phyloP scores from a whole-genome alignment of 2,329 filamentous ascomycete genomes.

The Mariannaea elegans region DNA sequence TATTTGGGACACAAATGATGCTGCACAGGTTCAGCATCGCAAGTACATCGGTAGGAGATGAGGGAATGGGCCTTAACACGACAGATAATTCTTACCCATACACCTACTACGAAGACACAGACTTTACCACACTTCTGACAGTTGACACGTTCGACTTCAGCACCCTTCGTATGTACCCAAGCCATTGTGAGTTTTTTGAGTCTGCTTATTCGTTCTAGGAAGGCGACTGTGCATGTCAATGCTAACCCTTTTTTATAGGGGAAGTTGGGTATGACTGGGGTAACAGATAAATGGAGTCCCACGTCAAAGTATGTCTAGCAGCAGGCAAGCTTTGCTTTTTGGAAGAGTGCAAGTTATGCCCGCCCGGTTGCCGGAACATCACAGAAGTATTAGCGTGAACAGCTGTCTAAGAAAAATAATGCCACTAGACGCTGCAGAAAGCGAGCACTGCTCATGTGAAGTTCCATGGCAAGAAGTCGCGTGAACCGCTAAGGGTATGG shows the following conservation, averaged over 20 bases:
- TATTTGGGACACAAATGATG: constrained; percentile 65
- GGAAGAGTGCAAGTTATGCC: constrained; percentile 43
- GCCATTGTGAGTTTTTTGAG: constrained; percentile 34
- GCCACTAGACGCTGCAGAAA: constrained; percentile 33
- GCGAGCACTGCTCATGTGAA: constrained; percentile 51
- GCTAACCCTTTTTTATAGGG: neutral
- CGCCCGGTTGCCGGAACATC: neutral
- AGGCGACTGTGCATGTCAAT: neutral
- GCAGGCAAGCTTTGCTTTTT: constrained; percentile 44
- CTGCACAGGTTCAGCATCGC: constrained; percentile 63
- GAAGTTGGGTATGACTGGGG: constrained; percentile 3
- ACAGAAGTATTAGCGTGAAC: neutral
- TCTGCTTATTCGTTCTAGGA: neutral
- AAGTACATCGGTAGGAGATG: constrained; percentile 21
- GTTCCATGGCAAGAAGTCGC: constrained; percentile 55
- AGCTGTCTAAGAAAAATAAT: neutral
- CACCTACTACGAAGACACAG: constrained; percentile 57
- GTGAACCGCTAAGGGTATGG: constrained; percentile 42
- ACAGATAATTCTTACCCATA: constrained; percentile 63
- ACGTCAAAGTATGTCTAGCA: constrained; percentile 39
- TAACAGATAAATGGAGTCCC: constrained; percentile 30
- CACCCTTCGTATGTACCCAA: constrained; percentile 43
- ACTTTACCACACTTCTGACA: constrained; percentile 60
- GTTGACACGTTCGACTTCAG: constrained; percentile 62
- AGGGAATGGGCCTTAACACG: constrained; percentile 42